Percentiles rank a stretch among this genome's conserved stretches.
Conservation (phyloP, 2,329 filamentous ascomycete genomes). For the Ramularia endophylla region DNA sequence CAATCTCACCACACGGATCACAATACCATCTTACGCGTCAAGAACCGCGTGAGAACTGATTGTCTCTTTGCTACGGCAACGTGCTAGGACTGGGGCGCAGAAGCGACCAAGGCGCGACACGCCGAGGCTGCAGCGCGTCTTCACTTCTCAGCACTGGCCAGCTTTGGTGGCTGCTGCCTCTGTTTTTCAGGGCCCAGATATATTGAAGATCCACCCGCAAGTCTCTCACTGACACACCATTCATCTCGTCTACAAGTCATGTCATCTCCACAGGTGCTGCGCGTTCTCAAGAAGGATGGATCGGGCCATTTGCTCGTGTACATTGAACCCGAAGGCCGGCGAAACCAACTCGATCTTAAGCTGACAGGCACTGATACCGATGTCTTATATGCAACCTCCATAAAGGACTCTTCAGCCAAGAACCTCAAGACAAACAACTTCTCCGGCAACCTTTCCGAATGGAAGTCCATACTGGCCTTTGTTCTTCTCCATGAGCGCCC, state of each 20-base stretch:
- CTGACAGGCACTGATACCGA: slow-evolving; percentile 63
- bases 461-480: slow-evolving; percentile 55
- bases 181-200: too few relatives aligned
- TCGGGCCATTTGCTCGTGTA: slow-evolving; percentile 52
- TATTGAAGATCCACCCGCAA: too few relatives aligned
- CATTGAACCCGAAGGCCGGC: slow-evolving; percentile 47
- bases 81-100: too few relatives aligned
- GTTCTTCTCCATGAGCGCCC: slow-evolving; percentile 46
- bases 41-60: too few relatives aligned
- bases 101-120: neutral
- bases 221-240: too few relatives aligned
- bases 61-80: too few relatives aligned
- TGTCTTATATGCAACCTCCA: slow-evolving; percentile 54
- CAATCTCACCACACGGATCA: too few relatives aligned
- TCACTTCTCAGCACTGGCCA: too few relatives aligned
- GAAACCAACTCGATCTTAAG: slow-evolving; percentile 54
- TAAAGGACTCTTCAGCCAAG: slow-evolving; percentile 52
- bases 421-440: slow-evolving; percentile 51
- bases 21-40: too few relatives aligned
- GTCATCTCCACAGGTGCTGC: slow-evolving; percentile 42
- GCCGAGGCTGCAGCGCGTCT: too few relatives aligned
- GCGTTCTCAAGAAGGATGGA: slow-evolving; percentile 41
- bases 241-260: slow-evolving; percentile 4
- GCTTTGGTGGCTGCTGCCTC: too few relatives aligned
- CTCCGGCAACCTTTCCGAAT: slow-evolving; percentile 57